These are phyloP conservation scores for Boletales sp. DNA, from an alignment of 768 basidiomycete genomes.

Conservation along the genomic window DNA sequence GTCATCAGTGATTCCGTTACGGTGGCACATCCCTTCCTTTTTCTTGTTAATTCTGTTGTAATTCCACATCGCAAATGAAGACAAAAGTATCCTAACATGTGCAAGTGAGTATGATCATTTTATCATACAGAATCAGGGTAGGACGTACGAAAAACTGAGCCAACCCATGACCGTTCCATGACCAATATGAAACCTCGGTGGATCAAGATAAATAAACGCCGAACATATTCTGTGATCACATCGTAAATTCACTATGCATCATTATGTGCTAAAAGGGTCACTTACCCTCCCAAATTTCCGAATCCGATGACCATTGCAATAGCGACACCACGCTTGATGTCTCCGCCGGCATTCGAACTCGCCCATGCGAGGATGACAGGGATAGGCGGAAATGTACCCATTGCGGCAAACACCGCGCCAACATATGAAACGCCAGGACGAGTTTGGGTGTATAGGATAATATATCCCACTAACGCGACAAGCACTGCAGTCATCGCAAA, in stretches of 20 bases:
- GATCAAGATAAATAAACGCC: conserved; percentile 33
- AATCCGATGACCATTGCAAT: conserved; percentile 47
- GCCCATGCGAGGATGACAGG: conserved; percentile 46
- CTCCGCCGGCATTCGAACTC: conserved; percentile 48
- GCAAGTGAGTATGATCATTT: conserved; percentile 23
- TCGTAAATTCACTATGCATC: conserved; percentile 13
- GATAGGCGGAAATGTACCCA: conserved; percentile 46
- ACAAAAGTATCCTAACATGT: conserved; percentile 33
- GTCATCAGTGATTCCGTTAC: conserved; percentile 38
- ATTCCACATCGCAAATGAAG: conserved; percentile 39
- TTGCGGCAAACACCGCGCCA: conserved; percentile 44
- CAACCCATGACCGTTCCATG: conserved; percentile 29
- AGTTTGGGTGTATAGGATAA: conserved; percentile 35
- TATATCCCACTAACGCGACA: conserved; percentile 44
- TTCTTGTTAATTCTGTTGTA: conserved; percentile 43
- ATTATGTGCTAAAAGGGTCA: neutral
- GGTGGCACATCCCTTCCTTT: conserved; percentile 40
- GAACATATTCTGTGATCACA: conserved; percentile 26
- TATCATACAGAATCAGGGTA: neutral
- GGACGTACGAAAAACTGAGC: conserved; percentile 15
- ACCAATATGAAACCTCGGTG: conserved; percentile 30
- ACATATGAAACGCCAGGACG: conserved; percentile 29
- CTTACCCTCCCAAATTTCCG: conserved; percentile 47
- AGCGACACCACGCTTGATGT: conserved; percentile 43
- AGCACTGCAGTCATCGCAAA: conserved; percentile 39